These are phyloP conservation scores for Termitomyces eurrhizus DNA, from an alignment of 768 basidiomycete species.

Conservation along the genomic window DNA sequence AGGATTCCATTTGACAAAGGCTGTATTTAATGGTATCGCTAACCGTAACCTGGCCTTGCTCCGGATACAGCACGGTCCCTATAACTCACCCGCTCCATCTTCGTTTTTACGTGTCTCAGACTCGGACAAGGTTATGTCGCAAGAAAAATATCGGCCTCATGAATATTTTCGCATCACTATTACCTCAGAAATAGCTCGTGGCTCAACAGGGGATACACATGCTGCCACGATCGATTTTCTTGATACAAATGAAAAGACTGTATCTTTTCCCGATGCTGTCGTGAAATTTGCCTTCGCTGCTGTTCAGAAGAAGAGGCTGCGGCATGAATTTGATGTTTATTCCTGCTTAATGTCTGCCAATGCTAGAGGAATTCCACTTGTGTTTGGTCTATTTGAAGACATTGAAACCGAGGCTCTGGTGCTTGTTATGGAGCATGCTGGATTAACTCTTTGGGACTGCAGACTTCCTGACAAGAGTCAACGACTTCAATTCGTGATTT, in stretches of 20 bases:
- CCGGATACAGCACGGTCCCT: conserved; percentile 2
- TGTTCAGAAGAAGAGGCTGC: conserved; percentile 6
- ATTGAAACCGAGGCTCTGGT: conserved; percentile 4
- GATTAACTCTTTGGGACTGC: too few species aligned
- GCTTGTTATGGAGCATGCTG: conserved; percentile 8
- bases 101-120: conserved; percentile 7
- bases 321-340: conserved; percentile 13
- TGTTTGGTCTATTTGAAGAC: conserved; percentile 15
- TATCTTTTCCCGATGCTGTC: not conserved
- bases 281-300: conserved; percentile 14
- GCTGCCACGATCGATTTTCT: conserved; percentile 9
- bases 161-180: conserved; percentile 15
- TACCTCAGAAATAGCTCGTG: conserved; percentile 10
- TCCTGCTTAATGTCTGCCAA: conserved; percentile 1
- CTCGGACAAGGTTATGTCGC: not conserved
- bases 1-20: too few species aligned
- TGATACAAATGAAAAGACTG: not conserved
- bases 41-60: conserved; percentile 3
- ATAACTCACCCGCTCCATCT: conserved; percentile 14
- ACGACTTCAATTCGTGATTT: too few species aligned
- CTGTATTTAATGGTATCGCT: too few species aligned
- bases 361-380: conserved; percentile 11
- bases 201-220: conserved; percentile 18
- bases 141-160: not conserved
- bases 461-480: too few species aligned